A percentile compares a stretch with the other conserved stretches of the same genome.
phyloP scores from a whole-genome alignment of 1,139 yeast genomes.

The Debaryomyces psychrophilus region DNA sequence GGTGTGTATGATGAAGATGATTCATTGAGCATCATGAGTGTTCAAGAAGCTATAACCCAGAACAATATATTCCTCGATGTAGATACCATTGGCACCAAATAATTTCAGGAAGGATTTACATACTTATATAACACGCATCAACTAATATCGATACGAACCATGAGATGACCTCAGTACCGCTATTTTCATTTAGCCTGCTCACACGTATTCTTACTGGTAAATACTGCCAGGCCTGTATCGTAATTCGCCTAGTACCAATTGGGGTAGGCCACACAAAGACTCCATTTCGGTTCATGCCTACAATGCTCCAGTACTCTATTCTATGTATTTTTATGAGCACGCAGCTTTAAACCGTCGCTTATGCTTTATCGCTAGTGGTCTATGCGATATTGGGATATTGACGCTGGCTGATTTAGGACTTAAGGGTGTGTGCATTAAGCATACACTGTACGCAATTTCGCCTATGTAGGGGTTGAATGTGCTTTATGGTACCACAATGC shows the following conservation, averaged over 20 bases:
- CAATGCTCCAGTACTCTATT: background rate
- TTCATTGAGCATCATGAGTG: slow-evolving; percentile 5
- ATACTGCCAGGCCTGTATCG: background rate
- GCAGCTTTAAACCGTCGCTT: slow-evolving; percentile 1
- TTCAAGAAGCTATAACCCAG: background rate
- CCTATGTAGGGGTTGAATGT: slow-evolving; percentile 2
- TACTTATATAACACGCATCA: slow-evolving; percentile 1
- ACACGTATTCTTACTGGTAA: background rate
- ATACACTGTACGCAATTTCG: background rate
- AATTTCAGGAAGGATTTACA: background rate
- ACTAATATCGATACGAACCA: background rate
- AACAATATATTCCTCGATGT: background rate
- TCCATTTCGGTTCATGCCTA: slow-evolving; percentile 1
- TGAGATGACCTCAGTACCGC: background rate
- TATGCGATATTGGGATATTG: background rate
- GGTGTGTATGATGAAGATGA: background rate
- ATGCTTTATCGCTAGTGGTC: background rate
- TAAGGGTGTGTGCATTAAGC: slow-evolving; percentile 1
- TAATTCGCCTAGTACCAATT: background rate
- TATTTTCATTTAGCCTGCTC: background rate
- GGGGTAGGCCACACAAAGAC: background rate
- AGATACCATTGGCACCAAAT: background rate
- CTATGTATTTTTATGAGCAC: background rate
- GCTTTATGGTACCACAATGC: background rate
- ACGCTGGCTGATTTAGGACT: background rate